Conservation (phyloP, 352 stramenopile genomes). For the Phytopythium boreale region DNA sequence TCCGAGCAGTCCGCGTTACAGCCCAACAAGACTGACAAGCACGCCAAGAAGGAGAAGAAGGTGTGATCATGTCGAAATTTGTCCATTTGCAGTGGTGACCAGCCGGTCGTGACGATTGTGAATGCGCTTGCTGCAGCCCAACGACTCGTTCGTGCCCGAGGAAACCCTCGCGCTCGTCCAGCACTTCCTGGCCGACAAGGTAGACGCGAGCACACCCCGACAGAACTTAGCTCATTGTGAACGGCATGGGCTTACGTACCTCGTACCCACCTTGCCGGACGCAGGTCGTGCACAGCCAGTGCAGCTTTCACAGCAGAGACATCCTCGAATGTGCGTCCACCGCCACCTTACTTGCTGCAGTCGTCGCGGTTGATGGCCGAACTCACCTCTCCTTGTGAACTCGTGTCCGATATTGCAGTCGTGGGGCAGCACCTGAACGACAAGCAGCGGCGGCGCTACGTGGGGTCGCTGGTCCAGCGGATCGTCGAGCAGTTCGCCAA, state of each 20-base stretch:
- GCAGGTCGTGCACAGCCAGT: constrained; percentile 55
- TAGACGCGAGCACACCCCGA: background rate
- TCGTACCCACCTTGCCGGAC: background rate
- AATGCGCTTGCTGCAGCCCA: background rate
- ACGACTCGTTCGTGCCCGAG: constrained; percentile 24
- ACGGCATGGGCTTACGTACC: background rate
- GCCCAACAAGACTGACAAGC: background rate
- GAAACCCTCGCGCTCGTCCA: constrained; percentile 26
- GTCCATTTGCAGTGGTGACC: background rate
- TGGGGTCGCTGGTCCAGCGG: constrained; percentile 36
- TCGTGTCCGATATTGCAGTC: constrained; percentile 23
- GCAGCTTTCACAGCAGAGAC: constrained; percentile 43
- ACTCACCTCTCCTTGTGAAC: background rate
- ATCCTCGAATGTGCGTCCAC: constrained; percentile 49
- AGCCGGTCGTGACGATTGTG: background rate
- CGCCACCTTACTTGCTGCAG: background rate
- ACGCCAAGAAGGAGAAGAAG: constrained; percentile 6
- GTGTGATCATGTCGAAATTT: background rate
- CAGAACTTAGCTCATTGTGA: background rate
- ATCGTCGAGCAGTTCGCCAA: constrained; percentile 33
- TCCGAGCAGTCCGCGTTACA: background rate
- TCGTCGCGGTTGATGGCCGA: background rate
- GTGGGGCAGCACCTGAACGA: constrained; percentile 33
- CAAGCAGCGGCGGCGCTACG: constrained; percentile 29
- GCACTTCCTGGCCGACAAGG: constrained; percentile 33